Evolutionary conservation across 768 basidiomycete species (phyloP).

Genomic region (Termitomyces sp.): DNA sequence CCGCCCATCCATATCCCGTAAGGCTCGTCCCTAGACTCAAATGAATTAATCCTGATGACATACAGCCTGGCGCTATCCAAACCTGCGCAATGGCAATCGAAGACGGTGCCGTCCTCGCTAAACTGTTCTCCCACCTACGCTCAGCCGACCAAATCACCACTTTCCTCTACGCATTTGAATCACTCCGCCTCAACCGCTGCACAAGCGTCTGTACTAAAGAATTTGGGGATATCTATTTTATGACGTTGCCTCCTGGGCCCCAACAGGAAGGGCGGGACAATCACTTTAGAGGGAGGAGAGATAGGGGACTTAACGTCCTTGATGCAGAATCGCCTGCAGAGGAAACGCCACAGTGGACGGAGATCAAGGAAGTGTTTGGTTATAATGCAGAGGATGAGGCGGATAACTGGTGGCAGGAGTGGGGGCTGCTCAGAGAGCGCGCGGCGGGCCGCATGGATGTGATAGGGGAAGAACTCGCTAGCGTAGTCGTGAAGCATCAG

Average conservation of each 20-base stretch:
- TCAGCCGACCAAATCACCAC: constrained; percentile 41
- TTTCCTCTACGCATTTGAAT: constrained; percentile 50
- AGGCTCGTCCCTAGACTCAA: constrained; percentile 15
- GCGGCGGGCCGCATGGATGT: constrained; percentile 20
- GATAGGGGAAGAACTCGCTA: background rate
- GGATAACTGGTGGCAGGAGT: constrained; percentile 56
- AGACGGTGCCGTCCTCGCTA: constrained; percentile 55
- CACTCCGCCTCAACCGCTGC: constrained; percentile 45
- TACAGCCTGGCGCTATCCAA: constrained; percentile 46
- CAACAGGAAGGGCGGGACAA: constrained; percentile 37
- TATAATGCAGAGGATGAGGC: constrained; percentile 56
- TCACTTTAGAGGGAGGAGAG: constrained; percentile 24
- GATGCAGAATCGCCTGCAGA: constrained; percentile 34
- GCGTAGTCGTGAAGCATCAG: constrained; percentile 5
- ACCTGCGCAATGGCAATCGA: constrained; percentile 48
- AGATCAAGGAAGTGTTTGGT: constrained; percentile 40
- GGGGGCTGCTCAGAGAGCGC: constrained; percentile 40
- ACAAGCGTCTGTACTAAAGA: constrained; percentile 36
- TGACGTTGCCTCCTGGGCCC: constrained; percentile 38
- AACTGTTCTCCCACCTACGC: constrained; percentile 51
- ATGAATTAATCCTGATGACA: background rate
- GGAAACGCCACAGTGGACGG: constrained; percentile 33
- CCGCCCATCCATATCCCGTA: constrained; percentile 53
- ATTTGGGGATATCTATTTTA: constrained; percentile 35
- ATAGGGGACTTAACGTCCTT: constrained; percentile 19